phyloP scores from a whole-genome alignment of 306 rosid species.

The Prosopis cineraria region DNA sequence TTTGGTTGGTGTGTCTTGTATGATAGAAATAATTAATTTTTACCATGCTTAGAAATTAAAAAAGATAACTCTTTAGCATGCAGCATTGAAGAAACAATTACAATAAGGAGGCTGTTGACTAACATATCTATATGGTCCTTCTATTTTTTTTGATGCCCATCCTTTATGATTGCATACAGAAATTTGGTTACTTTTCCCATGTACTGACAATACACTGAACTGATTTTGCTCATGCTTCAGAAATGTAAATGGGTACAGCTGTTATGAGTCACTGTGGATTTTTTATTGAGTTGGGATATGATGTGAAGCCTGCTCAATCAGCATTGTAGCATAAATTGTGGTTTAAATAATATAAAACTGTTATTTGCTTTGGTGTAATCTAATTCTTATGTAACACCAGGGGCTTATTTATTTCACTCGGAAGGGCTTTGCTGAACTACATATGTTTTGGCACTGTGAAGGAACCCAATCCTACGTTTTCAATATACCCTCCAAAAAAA shows the following conservation, averaged over 20 bases:
- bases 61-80: background rate
- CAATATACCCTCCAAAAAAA: too few relatives aligned
- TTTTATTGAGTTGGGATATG: conserved; percentile 1
- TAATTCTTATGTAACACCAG: too few relatives aligned
- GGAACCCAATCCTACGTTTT: too few relatives aligned
- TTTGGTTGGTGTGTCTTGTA: too few relatives aligned
- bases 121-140: background rate
- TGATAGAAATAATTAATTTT: background rate
- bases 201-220: too few relatives aligned
- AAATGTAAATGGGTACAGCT: background rate
- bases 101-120: background rate
- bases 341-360: background rate
- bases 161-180: background rate
- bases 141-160: background rate
- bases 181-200: too few relatives aligned
- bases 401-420: too few relatives aligned
- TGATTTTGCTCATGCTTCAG: too few relatives aligned
- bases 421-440: too few relatives aligned
- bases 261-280: background rate
- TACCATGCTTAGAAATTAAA: background rate
- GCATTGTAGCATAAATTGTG: too few relatives aligned
- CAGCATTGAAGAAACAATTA: background rate
- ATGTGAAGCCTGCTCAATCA: background rate
- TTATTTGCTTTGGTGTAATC: conserved; percentile 1
- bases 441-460: too few relatives aligned